Evolutionary conservation across 176 grass and related monocot genomes (phyloP).

Genomic region (Echinochloa phyllopogon): DNA sequence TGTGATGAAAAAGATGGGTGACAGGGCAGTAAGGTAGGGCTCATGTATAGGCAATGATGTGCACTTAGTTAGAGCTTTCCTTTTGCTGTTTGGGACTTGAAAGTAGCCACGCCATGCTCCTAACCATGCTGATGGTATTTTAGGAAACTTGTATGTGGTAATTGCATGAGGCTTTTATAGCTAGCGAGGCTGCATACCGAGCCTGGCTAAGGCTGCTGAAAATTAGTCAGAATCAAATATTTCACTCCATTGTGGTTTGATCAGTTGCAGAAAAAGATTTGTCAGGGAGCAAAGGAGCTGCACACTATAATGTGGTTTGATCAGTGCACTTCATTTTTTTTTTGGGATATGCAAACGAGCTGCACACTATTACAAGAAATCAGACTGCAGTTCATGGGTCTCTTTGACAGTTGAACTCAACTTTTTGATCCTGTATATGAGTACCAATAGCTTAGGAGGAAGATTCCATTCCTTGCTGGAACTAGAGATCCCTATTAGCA

Average conservation of each 20-base stretch:
- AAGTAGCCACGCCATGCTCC: no score
- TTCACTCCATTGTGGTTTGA: no score
- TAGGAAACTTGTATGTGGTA: no score
- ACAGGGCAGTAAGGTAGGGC: background rate
- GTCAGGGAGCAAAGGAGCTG: no score
- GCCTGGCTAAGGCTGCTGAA: no score
- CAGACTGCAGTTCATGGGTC: background rate
- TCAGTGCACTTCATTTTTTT: background rate
- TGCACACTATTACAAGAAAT: background rate
- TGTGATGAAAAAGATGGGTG: background rate
- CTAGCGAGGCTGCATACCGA: no score
- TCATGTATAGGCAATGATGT: background rate
- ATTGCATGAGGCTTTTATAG: no score
- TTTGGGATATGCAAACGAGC: background rate
- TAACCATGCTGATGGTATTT: no score
- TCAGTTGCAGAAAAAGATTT: no score
- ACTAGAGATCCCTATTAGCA: background rate
- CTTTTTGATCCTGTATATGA: background rate
- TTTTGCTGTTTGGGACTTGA: background rate
- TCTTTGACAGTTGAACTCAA: background rate
- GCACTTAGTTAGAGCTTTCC: background rate
- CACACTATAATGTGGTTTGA: no score
- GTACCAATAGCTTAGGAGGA: background rate
- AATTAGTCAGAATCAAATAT: no score
- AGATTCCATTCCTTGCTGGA: constrained; percentile 12